Evolutionary conservation across 208 protist genomes (phyloP), one percentile per base, ranked within the genome.

Genomic region (Porcisia hertigi): DNA sequence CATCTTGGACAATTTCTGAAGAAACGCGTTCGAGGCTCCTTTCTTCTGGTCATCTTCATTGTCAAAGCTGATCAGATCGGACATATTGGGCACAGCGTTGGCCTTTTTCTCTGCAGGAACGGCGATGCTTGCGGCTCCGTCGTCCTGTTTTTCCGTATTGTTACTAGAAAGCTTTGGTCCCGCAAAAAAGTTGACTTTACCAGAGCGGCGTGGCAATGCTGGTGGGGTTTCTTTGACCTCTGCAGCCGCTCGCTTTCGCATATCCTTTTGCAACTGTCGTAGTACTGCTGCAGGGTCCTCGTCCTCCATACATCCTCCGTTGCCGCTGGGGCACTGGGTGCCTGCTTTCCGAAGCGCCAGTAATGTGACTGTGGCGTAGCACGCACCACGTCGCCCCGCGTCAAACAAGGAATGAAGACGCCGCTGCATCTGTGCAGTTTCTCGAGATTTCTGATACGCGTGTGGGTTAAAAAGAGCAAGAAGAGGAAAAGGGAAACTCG

Each of bases 1-100:
- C 87, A 94, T 90, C 54, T 86, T 83, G 2, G 66, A 76, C 20
- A 94, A 80, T 54, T 91, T 92, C 59, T 84, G 69, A 14, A 96
- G 65, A 79, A 96, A 96, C 0, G 66, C 54, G 71, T 93, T 95
- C 14, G 34, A 41, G 14, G 67, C 52, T 3, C 16, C 45, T 25
- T 25, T 69, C 45, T 43, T 20, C 30, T 20, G 18, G 11, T 41
- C 47, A 25, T n/a, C 7, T 52, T 25, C 25, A 14, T 25, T 20
- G n/a, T 57, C 45, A 34, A 36, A 55, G 7, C 47, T 41, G 7
- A 47, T 47, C 18, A 14, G 25, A 52, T n/a, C 47, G 6, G 65
- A 57, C 25, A 20, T 47, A 57, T 52, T 25, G 43, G 45, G n/a
- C 23, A 25, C 25, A 16, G 62, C 11, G 39, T 66, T 11, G 0